Evolutionary conservation across 2,329 filamentous ascomycete species (phyloP).

Genomic region (Pseudocercospora pini-densiflorae): DNA sequence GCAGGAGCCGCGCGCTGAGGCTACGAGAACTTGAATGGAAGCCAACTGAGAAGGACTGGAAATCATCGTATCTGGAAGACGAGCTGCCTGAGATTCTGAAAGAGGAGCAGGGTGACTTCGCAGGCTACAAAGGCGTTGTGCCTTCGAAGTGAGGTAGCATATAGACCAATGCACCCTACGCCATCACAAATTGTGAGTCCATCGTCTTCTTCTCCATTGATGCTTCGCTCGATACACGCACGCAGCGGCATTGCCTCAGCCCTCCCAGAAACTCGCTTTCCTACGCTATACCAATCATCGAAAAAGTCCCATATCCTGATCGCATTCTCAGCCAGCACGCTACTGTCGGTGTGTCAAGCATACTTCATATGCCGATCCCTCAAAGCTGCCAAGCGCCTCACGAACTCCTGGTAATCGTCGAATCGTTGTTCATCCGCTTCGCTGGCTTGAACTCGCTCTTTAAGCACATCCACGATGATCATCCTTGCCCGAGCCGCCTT

Average conservation of each 20-base stretch:
- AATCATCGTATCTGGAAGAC: slow-evolving; percentile 47
- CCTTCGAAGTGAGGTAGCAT: slow-evolving; percentile 4
- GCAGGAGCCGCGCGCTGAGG: slow-evolving; percentile 49
- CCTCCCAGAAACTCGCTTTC: too few species aligned
- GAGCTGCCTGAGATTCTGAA: slow-evolving; percentile 46
- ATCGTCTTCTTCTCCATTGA: not conserved
- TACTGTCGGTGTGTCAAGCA: not conserved
- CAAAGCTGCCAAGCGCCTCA: not conserved
- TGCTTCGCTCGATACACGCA: not conserved
- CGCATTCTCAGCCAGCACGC: not conserved
- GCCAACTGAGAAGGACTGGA: slow-evolving; percentile 50
- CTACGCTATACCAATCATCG: not conserved
- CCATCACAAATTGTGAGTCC: not conserved
- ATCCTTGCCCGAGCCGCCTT: not conserved
- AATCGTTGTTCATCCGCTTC: not conserved
- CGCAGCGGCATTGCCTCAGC: too few species aligned
- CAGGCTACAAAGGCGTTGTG: slow-evolving; percentile 26
- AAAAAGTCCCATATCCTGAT: not conserved
- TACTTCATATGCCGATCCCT: not conserved
- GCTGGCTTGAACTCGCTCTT: not conserved
- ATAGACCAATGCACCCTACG: not conserved
- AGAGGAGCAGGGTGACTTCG: slow-evolving; percentile 35
- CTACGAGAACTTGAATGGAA: slow-evolving; percentile 53
- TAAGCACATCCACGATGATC: not conserved
- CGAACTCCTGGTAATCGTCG: not conserved